phyloP scores from a whole-genome alignment of 192 early-diverging fungal genomes.

The Coemansia sp. region DNA sequence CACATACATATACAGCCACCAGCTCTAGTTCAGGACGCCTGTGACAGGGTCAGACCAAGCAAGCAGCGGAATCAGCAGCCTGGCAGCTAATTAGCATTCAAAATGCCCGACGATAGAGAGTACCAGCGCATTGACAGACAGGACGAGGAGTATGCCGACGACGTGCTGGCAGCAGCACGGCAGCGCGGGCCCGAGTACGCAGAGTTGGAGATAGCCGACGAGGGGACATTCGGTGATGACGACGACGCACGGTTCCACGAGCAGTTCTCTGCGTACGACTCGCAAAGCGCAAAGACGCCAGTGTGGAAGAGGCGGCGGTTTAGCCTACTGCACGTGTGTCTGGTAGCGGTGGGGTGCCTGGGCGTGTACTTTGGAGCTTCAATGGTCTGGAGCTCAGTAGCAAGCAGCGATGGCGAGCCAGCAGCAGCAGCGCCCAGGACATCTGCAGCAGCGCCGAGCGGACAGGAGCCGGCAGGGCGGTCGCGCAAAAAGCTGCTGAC shows the following conservation, averaged over 20 bases:
- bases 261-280: slow-evolving; percentile 40
- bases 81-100: neutral
- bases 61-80: too few relatives aligned
- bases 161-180: slow-evolving; percentile 2
- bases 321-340: slow-evolving; percentile 25
- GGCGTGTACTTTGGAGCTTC: slow-evolving; percentile 21
- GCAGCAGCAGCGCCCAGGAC: neutral
- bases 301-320: slow-evolving; percentile 44
- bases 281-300: slow-evolving; percentile 19
- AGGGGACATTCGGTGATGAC: slow-evolving; percentile 27
- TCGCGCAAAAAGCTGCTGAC: slow-evolving; percentile 41
- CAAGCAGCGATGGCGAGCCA: neutral
- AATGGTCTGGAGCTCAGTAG: slow-evolving; percentile 18
- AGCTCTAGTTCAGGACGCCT: too few relatives aligned
- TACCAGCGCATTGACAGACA: slow-evolving; percentile 19
- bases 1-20: too few relatives aligned
- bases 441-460: neutral
- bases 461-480: slow-evolving; percentile 15
- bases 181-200: slow-evolving; percentile 22
- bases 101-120: slow-evolving; percentile 10
- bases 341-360: slow-evolving; percentile 32
- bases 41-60: too few relatives aligned
- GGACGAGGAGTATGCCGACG: slow-evolving; percentile 1
- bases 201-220: slow-evolving; percentile 34
- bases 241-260: slow-evolving; percentile 42